These are phyloP conservation scores for Pezicula carpinea DNA, from an alignment of 2,329 filamentous ascomycete genomes.

Conservation along the genomic window DNA sequence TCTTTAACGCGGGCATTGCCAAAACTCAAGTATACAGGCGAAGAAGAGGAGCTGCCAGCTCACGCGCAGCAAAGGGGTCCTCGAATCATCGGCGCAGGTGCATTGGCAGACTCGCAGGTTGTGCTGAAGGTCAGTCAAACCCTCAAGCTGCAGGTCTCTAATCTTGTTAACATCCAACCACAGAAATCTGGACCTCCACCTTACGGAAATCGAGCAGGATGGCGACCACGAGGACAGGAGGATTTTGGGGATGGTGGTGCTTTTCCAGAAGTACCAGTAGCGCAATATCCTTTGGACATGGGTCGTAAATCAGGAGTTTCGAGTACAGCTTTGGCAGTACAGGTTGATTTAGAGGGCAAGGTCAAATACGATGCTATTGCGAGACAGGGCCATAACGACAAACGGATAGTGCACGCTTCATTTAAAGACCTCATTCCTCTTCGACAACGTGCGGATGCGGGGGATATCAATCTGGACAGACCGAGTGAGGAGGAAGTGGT, in stretches of 20 bases:
- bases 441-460: conserved; percentile 85
- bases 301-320: conserved; percentile 67
- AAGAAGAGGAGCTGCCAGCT: conserved; percentile 74
- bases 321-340: conserved; percentile 86
- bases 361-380: conserved; percentile 97
- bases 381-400: conserved; percentile 77
- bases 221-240: conserved; percentile 82
- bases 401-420: conserved; percentile 83
- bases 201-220: conserved; percentile 82
- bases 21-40: conserved; percentile 85
- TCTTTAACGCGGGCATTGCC: conserved; percentile 78
- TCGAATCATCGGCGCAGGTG: conserved; percentile 72
- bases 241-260: conserved; percentile 96
- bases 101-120: conserved; percentile 81
- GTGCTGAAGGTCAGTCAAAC: conserved; percentile 60
- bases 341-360: conserved; percentile 87
- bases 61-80: conserved; percentile 74
- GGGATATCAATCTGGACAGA: conserved; percentile 81
- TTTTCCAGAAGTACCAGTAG: conserved; percentile 89
- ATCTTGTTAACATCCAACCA: conserved; percentile 18
- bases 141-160: neutral
- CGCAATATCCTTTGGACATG: conserved; percentile 95
- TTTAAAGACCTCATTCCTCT: conserved; percentile 97
- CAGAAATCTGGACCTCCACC: conserved; percentile 78
- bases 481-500: conserved; percentile 81